phyloP scores from a whole-genome alignment of 139 green algal species.

The Coccomyxa sp. region DNA sequence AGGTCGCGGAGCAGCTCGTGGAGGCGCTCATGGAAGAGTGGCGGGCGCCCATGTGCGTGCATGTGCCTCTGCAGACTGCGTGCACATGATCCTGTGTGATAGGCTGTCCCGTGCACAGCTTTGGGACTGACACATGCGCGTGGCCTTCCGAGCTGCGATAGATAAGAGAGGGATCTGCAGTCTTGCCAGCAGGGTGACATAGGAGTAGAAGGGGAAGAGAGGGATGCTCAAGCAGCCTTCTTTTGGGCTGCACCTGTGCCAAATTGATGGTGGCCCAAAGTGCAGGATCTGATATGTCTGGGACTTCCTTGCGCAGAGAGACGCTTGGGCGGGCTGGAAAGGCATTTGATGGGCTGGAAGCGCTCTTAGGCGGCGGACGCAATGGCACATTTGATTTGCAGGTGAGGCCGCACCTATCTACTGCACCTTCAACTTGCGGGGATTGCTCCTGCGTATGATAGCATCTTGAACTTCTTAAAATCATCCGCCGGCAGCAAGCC shows the following conservation, averaged over 20 bases:
- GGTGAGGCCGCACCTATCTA: conserved; percentile 16
- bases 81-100: no score
- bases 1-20: conserved; percentile 52
- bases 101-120: no score
- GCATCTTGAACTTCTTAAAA: background rate
- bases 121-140: no score
- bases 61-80: background rate
- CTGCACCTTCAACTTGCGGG: background rate
- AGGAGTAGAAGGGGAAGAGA: background rate
- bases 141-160: no score
- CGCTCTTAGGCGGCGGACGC: conserved; percentile 61
- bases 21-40: conserved; percentile 41
- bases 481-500: background rate
- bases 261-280: no score
- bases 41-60: conserved; percentile 46
- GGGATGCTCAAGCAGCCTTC: background rate
- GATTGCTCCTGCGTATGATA: background rate
- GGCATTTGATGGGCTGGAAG: conserved; percentile 81
- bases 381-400: conserved; percentile 57
- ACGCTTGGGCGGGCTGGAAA: conserved; percentile 58
- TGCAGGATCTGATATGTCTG: no score
- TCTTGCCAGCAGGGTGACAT: no score
- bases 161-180: no score
- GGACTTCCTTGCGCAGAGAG: background rate
- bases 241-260: background rate